phyloP scores from a whole-genome alignment of 2,329 filamentous ascomycete genomes.

The Sporothrix brunneoviolacea region DNA sequence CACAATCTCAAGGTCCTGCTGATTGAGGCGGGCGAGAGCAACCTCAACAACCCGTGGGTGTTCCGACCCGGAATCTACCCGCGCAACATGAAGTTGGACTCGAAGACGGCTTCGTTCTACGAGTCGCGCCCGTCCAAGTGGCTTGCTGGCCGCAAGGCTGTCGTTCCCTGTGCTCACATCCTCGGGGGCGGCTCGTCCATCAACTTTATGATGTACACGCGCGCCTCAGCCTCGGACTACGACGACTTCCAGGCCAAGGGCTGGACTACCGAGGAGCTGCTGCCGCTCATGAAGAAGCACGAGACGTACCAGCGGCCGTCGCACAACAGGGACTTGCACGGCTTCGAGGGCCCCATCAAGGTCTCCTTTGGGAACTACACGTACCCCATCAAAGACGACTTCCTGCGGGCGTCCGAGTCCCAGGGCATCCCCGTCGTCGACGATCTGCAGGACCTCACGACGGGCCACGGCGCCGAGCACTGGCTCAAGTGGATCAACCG shows the following conservation, averaged over 20 bases:
- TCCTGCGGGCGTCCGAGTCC: slow-evolving; percentile 63
- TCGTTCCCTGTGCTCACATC: slow-evolving; percentile 69
- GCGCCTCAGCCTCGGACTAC: slow-evolving; percentile 65
- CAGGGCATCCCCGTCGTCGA: slow-evolving; percentile 71
- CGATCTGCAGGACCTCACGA: slow-evolving; percentile 66
- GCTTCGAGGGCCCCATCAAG: slow-evolving; percentile 74
- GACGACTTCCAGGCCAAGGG: slow-evolving; percentile 75
- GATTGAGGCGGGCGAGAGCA: slow-evolving; percentile 66
- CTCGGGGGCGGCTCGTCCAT: slow-evolving; percentile 67
- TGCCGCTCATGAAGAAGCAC: slow-evolving; percentile 73
- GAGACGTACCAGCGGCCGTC: slow-evolving; percentile 67
- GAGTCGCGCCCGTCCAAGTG: slow-evolving; percentile 68
- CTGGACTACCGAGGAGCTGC: slow-evolving; percentile 69
- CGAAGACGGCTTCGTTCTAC: slow-evolving; percentile 76
- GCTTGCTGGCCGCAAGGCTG: slow-evolving; percentile 62
- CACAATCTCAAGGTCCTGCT: slow-evolving; percentile 64
- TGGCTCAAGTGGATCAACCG: slow-evolving; percentile 66
- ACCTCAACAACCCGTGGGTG: slow-evolving; percentile 72
- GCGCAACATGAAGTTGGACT: slow-evolving; percentile 72
- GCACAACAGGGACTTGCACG: slow-evolving; percentile 63
- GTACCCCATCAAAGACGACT: slow-evolving; percentile 77
- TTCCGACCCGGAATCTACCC: slow-evolving; percentile 71
- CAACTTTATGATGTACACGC: slow-evolving; percentile 76
- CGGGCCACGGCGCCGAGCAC: slow-evolving; percentile 66
- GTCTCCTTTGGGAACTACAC: slow-evolving; percentile 76